Evolutionary conservation across 805 yeast species (phyloP), one percentile per base, ranked within the genome.

Genomic region (Candida ascalaphidarum): DNA sequence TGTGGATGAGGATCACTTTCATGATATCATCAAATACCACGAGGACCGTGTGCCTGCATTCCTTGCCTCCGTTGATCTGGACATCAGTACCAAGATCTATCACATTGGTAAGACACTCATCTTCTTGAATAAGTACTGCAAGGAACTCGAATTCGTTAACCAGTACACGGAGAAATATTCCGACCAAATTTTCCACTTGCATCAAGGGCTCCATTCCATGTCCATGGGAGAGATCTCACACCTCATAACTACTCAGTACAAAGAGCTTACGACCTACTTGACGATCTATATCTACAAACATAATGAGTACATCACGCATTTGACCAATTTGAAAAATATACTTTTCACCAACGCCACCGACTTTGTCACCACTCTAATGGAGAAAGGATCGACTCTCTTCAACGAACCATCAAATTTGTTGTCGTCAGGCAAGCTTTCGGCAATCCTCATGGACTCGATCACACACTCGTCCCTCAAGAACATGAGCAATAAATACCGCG

Each of bases 321-420:
- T 89, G n/a, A 46, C 50, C 4, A 77, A 76, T 25, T 57, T 83
- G 31, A 79, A 80, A 35, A 71, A 71, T 34, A 73, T 79, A 33
- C 58, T 86, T 41, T 50, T 92, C 23, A 75, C 83, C 64, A 73
- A 77, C 5, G 74, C 71, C 31, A 84, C 89, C n/a, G 95, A 89
- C 48, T 81, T 89, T 35, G 74, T 82, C n/a, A 77, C 81, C 28
- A 41, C 72, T 1, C 51, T 89, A 7, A 64, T 84, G 13, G 43
- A 55, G 11, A 71, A 73, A 24, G 81, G 88, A 0, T 47, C 58
- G 2, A 55, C 56, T 0, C 36, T 74, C 5, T 63, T 88, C 29
- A 65, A 61, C 34, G 71, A 71, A 37, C 78, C 89, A 0, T 75
- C 94, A 0, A 57, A 56, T n/a, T 53, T 70, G 9, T 57, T 86